Evolutionary conservation across 345 rosid genomes (phyloP).

Genomic region (Eucalyptus pumila): DNA sequence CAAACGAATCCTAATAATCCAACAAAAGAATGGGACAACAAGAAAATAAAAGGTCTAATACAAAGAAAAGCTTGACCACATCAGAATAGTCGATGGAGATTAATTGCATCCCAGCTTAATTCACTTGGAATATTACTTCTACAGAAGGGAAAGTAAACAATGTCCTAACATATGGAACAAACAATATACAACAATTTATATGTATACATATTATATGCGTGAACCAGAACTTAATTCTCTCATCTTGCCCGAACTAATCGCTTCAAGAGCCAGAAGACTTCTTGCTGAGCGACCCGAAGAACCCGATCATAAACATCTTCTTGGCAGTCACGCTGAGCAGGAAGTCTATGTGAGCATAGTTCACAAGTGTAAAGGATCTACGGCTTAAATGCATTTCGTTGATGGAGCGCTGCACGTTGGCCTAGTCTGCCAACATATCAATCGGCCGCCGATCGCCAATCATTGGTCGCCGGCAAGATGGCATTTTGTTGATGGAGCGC

Average conservation of each 20-base stretch:
- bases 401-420: background rate
- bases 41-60: no score
- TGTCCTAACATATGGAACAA: background rate
- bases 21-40: no score
- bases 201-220: background rate
- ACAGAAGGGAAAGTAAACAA: background rate
- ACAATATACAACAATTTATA: no score
- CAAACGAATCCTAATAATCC: rapidly evolving
- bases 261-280: background rate
- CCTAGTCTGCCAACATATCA: background rate
- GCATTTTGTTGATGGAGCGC: no score
- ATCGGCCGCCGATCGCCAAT: no score
- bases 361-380: background rate
- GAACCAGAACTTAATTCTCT: background rate
- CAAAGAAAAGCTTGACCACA: no score
- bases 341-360: background rate
- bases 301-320: background rate
- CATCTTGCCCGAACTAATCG: background rate
- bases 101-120: background rate
- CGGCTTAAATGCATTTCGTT: background rate
- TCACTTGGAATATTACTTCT: background rate
- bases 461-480: rapidly evolving
- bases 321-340: background rate
- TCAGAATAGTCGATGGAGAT: background rate
- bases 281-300: background rate